Evolutionary conservation across 2,329 filamentous ascomycete species (phyloP), one percentile per base, ranked within the genome.

Genomic region (Trichoderma hamatum): DNA sequence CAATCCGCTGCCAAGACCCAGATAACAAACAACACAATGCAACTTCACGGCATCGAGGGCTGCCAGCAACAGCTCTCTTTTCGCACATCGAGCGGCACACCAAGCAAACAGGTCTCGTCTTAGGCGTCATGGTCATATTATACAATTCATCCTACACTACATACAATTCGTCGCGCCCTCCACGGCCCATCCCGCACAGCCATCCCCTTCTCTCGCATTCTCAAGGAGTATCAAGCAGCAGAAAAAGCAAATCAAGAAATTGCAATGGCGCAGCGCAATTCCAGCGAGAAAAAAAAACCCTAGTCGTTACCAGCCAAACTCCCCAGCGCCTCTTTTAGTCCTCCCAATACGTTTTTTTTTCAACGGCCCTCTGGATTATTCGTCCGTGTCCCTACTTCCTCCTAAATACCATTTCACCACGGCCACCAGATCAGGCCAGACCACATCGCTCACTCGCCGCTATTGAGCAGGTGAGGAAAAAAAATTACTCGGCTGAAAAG

Each of bases 61-160:
- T 30, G 32, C 19, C 49, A 28, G 19, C 24, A 52, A 2, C 7
- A 7, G 3, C 11, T 24, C 56, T 19, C 7, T 13, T 26, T 46
- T 1, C 5, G 21, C 46, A 36, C 43, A 32, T 10, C 30, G 46
- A 2, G 13, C 30, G n/a, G 6, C 60, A 62, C n/a, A 34, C 21
- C 5, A 11, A 30, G 5, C 32, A n/a, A 36, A 46, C 30, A 19
- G 3, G 30, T n/a, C 39, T 61, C 43, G 26, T 60, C 32, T 60
- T 56, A 36, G 34, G 62, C 62, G 62, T 67, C 39, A 51, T 52
- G n/a, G 54, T 68, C 56, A 70, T 74, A 71, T 68, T 69, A 70
- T 74, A 74, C 72, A 70, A 74, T 70, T 72, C 73, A 70, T 70
- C 63, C 56, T 70, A 70, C 68, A 60, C 70, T 71, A 73, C 72